Evolutionary conservation across 176 grass and related monocot species (phyloP).

Genomic region (Avena eriantha): DNA sequence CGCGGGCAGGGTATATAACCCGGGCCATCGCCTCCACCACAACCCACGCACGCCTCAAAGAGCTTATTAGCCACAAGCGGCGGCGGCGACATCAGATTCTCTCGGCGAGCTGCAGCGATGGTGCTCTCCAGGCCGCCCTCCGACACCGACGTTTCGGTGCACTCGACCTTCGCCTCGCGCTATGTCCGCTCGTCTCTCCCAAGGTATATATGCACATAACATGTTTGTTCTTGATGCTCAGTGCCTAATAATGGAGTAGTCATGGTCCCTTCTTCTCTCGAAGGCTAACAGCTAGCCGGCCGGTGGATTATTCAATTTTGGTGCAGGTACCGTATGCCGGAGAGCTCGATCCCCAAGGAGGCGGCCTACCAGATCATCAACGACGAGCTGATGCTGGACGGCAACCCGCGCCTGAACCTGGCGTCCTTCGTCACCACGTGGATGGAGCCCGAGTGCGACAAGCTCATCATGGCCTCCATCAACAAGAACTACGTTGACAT

Average conservation of each 20-base stretch:
- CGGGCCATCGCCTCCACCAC: slow-evolving; percentile 1
- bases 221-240: no score
- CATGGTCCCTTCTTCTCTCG: no score
- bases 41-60: slow-evolving; percentile 1
- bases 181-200: slow-evolving; percentile 85
- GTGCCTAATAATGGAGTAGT: no score
- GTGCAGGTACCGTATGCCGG: no score
- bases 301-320: no score
- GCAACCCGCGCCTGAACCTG: slow-evolving; percentile 96
- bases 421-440: slow-evolving; percentile 96
- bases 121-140: slow-evolving; percentile 71
- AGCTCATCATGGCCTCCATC: slow-evolving; percentile 89
- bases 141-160: slow-evolving; percentile 78
- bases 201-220: slow-evolving; percentile 43
- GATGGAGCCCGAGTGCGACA: slow-evolving; percentile 99
- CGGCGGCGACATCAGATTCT: background rate
- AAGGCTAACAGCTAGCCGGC: no score
- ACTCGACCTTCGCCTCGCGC: slow-evolving; percentile 96
- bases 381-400: slow-evolving; percentile 99
- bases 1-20: slow-evolving; percentile 21
- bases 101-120: slow-evolving; percentile 25
- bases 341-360: slow-evolving; percentile 83
- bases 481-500: slow-evolving; percentile 99
- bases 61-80: no score
- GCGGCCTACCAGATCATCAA: slow-evolving; percentile 99